Conservation (phyloP, 2,329 filamentous ascomycete genomes). For the Calonectria pseudoreteaudii region DNA sequence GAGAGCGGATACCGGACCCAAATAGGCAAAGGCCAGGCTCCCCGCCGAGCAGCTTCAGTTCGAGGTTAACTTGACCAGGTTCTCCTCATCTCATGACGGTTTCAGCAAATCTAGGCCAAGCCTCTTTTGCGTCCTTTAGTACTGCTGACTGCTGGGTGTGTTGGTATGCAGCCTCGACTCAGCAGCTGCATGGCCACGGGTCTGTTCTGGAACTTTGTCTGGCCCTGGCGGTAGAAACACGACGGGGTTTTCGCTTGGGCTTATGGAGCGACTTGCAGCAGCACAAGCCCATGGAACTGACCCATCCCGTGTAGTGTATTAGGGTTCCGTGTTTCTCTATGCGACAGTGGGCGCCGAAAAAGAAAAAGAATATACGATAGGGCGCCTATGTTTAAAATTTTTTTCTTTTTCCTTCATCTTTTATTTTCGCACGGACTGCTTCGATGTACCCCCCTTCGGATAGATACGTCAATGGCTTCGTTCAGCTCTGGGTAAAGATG, state of each 20-base stretch:
- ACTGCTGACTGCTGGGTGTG: not conserved
- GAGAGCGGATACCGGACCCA: conserved; percentile 11
- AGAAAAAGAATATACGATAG: not conserved
- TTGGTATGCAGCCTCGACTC: not conserved
- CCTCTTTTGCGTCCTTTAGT: not conserved
- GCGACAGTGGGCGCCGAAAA: conserved; percentile 16
- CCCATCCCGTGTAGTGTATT: not conserved
- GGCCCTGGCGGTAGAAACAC: not conserved
- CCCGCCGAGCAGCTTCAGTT: conserved; percentile 6
- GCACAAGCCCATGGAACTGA: not conserved
- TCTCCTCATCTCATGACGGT: conserved; percentile 13
- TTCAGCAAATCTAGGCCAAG: not conserved
- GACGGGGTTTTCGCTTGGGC: conserved; percentile 1
- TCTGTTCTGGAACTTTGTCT: not conserved
- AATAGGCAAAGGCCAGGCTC: conserved; percentile 17
- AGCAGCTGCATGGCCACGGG: not conserved
- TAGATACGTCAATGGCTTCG: conserved; percentile 21
- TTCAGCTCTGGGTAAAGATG: not conserved
- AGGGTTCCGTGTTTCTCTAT: conserved; percentile 18
- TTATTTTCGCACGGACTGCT: not conserved
- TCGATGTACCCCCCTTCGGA: not conserved
- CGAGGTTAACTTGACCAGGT: conserved; percentile 12
- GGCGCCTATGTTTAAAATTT: not conserved
- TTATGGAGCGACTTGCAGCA: not conserved
- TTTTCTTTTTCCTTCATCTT: not conserved